These are phyloP conservation scores for Colletotrichum tanaceti DNA, from an alignment of 2,329 filamentous ascomycete species.

Conservation along the genomic window DNA sequence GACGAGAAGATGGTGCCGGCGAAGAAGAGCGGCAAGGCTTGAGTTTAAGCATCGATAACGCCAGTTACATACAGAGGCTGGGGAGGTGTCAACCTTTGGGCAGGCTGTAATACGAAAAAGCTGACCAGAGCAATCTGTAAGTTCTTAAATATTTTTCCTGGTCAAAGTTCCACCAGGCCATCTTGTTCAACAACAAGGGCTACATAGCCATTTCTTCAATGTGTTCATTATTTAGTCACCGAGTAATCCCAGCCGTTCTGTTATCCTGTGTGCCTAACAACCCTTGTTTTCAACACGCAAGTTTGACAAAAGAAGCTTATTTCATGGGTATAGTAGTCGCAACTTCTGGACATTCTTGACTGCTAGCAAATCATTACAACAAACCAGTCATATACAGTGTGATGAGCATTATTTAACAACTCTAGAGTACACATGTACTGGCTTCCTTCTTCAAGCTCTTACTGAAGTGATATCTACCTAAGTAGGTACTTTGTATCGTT, in stretches of 20 bases:
- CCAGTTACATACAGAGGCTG: too few relatives aligned
- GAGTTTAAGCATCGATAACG: not conserved
- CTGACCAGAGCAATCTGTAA: not conserved
- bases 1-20: slow-evolving; percentile 37
- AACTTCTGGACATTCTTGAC: too few relatives aligned
- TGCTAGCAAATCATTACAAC: not conserved
- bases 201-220: not conserved
- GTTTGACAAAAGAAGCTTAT: not conserved
- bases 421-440: not conserved
- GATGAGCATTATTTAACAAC: not conserved
- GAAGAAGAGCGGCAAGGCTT: slow-evolving; percentile 35
- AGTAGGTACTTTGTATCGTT: too few relatives aligned
- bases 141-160: too few relatives aligned
- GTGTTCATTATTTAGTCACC: not conserved
- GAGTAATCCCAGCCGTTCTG: not conserved
- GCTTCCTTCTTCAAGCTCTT: not conserved
- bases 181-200: not conserved
- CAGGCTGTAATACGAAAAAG: not conserved
- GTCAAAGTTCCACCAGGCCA: not conserved
- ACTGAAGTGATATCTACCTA: too few relatives aligned
- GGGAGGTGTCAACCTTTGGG: not conserved
- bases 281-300: not conserved
- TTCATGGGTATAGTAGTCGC: not conserved
- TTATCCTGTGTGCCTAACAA: not conserved
- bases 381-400: too few relatives aligned